phyloP scores from a whole-genome alignment of 2,329 filamentous ascomycete species.

The Phialophora chinensis region DNA sequence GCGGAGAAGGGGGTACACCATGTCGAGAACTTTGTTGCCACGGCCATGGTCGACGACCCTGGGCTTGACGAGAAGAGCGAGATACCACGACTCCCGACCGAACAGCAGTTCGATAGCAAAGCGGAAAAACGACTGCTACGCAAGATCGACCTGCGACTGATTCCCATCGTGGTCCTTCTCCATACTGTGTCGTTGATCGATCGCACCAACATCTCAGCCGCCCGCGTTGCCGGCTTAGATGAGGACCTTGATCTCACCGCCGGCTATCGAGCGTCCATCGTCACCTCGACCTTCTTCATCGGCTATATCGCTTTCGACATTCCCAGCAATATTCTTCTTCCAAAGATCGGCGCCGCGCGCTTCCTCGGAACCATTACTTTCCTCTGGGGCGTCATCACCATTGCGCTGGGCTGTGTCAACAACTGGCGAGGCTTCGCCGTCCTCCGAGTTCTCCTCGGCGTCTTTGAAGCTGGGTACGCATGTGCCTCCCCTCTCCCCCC shows the following conservation, averaged over 20 bases:
- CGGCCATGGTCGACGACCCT: no score
- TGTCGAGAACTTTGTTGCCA: no score
- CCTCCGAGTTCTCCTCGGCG: constrained; percentile 58
- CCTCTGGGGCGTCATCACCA: constrained; percentile 51
- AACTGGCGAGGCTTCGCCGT: constrained; percentile 37
- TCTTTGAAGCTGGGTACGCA: constrained; percentile 59
- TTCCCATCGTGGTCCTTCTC: constrained; percentile 52
- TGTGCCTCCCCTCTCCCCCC: not conserved
- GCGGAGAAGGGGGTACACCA: no score
- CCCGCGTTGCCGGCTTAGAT: constrained; percentile 58
- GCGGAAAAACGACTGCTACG: constrained; percentile 42
- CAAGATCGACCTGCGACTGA: constrained; percentile 51
- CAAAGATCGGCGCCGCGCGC: constrained; percentile 12
- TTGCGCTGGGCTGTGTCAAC: constrained; percentile 41
- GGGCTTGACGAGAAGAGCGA: no score
- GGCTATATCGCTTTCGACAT: constrained; percentile 40
- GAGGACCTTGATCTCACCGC: constrained; percentile 48
- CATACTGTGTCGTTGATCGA: constrained; percentile 53
- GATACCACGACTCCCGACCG: no score
- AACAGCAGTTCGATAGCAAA: no score
- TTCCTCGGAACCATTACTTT: constrained; percentile 41
- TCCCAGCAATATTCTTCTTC: constrained; percentile 45
- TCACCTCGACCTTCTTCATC: constrained; percentile 25
- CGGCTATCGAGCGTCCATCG: constrained; percentile 15
- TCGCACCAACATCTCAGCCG: constrained; percentile 58